Base-by-base conservation (phyloP, 2,329 filamentous ascomycete genomes). In the Fusarium sp. region DNA sequence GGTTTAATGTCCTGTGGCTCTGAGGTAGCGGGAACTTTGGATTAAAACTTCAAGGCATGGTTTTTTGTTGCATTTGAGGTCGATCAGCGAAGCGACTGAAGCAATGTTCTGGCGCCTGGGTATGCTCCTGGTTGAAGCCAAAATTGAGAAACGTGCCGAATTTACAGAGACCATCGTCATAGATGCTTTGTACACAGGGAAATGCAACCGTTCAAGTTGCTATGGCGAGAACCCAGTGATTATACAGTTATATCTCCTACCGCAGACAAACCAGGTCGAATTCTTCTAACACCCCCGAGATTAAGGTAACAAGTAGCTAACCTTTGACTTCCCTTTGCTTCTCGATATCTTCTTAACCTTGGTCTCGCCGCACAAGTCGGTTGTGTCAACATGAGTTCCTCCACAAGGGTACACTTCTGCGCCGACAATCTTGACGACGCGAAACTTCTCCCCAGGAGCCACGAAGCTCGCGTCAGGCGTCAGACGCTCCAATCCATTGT, bases 331-430 rank as follows among this genome's bases (percentile, higher is more conserved):
- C 2, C 72, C 72, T 44, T 74, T 74, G 16, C 53, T 72, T n/a
- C 72, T 70, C 2, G 72, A 57, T 38, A 93, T 90, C 80, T 90
- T 91, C 81, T 84, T 89, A 4, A 93, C 88, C 3, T 80, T 85
- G 5, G 88, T 87, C 75, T 85, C 84, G 0, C 89, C 88, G 72
- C 86, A 88, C 64, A 84, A 70, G 62, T 84, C 82, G 18, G 89
- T 90, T 16, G 80, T 84, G 29, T 85, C 81, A 4, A 93, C 90
- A 81, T 93, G 91, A 25, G 91, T 93, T 0, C 91, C 91, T 7
- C 91, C 91, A 77, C 91, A 93, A 1, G 91, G 90, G 80, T 93
- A 93, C 25, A 85, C 85, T 70, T 90, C 91, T 0, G 86, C 85
- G 0, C 90, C 90, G 0, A 87, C 85, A 64, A 93, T 91, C 63